phyloP scores from a whole-genome alignment of 805 yeast genomes.

The Metschnikowia koreensis region DNA sequence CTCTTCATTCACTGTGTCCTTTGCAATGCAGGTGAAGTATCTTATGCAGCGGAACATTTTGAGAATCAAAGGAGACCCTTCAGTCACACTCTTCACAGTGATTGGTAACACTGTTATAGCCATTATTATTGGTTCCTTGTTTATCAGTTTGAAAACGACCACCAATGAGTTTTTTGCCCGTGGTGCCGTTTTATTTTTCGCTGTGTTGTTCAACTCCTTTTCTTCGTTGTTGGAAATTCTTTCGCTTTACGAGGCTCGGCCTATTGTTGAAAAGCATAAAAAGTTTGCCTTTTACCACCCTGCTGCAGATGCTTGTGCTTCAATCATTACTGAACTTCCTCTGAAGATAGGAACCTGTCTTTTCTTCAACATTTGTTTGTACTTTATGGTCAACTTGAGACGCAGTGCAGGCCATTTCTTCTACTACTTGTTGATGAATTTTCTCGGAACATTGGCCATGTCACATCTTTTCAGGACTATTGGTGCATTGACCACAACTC shows the following conservation, averaged over 20 bases:
- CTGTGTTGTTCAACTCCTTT: constrained; percentile 58
- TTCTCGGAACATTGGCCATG: constrained; percentile 24
- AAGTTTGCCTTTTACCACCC: constrained; percentile 70
- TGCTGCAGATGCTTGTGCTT: constrained; percentile 66
- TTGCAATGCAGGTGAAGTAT: constrained; percentile 31
- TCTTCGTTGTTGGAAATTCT: constrained; percentile 58
- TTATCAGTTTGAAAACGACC: constrained; percentile 45
- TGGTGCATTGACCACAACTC: constrained; percentile 38
- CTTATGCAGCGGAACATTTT: constrained; percentile 53
- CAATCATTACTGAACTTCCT: constrained; percentile 59
- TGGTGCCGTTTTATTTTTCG: constrained; percentile 60
- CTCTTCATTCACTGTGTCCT: constrained; percentile 35
- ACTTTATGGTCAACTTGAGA: constrained; percentile 30
- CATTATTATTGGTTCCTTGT: constrained; percentile 58
- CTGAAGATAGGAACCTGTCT: constrained; percentile 41
- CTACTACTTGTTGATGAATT: constrained; percentile 29
- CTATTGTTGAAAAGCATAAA: constrained; percentile 67
- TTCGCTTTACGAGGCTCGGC: constrained; percentile 54
- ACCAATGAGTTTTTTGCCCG: constrained; percentile 58
- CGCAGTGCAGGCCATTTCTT: constrained; percentile 35
- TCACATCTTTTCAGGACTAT: constrained; percentile 38
- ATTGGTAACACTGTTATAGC: constrained; percentile 54
- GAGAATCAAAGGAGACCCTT: constrained; percentile 52
- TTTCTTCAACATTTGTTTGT: constrained; percentile 28
- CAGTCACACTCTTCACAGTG: constrained; percentile 51